These are phyloP conservation scores for Magnusiomyces ingens DNA, from an alignment of 1,139 yeast genomes.

Conservation along the genomic window DNA sequence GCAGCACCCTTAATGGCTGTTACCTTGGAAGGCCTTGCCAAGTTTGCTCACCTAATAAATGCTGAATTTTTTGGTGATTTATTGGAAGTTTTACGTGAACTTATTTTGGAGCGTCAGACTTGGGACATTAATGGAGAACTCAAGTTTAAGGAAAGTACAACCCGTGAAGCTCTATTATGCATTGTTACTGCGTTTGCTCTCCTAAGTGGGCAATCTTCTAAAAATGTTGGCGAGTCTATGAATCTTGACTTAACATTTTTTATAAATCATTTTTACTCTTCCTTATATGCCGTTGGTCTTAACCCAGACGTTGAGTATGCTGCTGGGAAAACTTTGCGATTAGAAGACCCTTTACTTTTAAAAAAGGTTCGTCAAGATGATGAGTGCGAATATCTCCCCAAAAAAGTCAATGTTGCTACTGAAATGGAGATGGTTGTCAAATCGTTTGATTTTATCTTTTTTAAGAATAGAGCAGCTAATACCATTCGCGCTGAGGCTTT, in stretches of 20 bases:
- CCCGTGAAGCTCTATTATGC: conserved; percentile 70
- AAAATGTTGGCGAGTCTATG: conserved; percentile 34
- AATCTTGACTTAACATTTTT: conserved; percentile 44
- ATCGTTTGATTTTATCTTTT: conserved; percentile 74
- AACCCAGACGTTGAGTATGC: conserved; percentile 85
- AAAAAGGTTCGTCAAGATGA: conserved; percentile 32
- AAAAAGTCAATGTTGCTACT: conserved; percentile 70
- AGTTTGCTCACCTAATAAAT: conserved; percentile 87
- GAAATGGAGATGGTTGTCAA: conserved; percentile 77
- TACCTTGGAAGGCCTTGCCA: conserved; percentile 84
- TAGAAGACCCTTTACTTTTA: conserved; percentile 58
- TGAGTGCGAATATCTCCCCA: conserved; percentile 39
- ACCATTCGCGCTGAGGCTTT: conserved; percentile 72
- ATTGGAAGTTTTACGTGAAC: conserved; percentile 78
- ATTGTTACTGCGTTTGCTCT: conserved; percentile 87
- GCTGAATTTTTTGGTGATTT: conserved; percentile 89
- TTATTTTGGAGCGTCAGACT: conserved; percentile 44
- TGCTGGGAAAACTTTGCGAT: conserved; percentile 60
- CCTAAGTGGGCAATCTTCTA: conserved; percentile 56
- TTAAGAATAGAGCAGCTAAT: conserved; percentile 69
- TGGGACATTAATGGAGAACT: conserved; percentile 36
- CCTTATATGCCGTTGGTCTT: conserved; percentile 59
- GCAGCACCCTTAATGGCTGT: conserved; percentile 71
- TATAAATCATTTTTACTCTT: conserved; percentile 61
- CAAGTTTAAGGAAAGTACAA: conserved; percentile 36